Evolutionary conservation across 805 yeast genomes (phyloP).

Genomic region (Phaffomyces antillensis): DNA sequence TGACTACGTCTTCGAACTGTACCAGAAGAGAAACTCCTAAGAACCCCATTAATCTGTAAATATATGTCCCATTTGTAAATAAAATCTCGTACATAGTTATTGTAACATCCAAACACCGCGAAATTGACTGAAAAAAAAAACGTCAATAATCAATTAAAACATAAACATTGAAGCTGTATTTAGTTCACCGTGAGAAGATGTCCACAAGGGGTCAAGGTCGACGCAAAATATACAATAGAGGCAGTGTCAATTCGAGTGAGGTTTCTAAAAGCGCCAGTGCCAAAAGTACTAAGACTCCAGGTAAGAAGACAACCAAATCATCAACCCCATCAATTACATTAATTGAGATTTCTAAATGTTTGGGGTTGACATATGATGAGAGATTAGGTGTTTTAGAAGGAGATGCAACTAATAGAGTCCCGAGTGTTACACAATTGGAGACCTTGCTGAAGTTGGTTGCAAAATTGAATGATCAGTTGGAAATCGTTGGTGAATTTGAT

Average conservation of each 20-base stretch:
- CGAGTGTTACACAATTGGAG: conserved; percentile 19
- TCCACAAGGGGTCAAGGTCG: conserved; percentile 3
- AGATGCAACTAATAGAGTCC: conserved; percentile 39
- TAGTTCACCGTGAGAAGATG: too few species aligned
- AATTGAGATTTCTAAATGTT: conserved; percentile 43
- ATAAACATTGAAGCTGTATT: too few species aligned
- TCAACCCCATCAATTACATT: conserved; percentile 36
- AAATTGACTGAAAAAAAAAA: too few species aligned
- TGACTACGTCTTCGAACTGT: conserved; percentile 13
- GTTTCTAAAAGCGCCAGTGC: too few species aligned
- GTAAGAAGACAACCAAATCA: conserved; percentile 22
- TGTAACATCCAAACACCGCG: too few species aligned
- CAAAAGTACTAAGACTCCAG: conserved; percentile 15
- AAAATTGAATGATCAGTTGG: conserved; percentile 34
- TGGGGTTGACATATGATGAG: conserved; percentile 49
- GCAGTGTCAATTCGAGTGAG: too few species aligned
- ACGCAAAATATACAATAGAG: conserved; percentile 1
- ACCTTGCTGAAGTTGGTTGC: conserved; percentile 29
- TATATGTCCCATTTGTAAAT: not conserved
- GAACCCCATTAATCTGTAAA: not conserved
- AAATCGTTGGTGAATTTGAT: conserved; percentile 24
- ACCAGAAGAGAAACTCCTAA: too few species aligned
- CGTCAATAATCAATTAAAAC: too few species aligned
- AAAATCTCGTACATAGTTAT: too few species aligned
- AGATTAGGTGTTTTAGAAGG: conserved; percentile 59